phyloP scores from a whole-genome alignment of 129 eudicot species.

The Pseudognaphalium luteoalbum region DNA sequence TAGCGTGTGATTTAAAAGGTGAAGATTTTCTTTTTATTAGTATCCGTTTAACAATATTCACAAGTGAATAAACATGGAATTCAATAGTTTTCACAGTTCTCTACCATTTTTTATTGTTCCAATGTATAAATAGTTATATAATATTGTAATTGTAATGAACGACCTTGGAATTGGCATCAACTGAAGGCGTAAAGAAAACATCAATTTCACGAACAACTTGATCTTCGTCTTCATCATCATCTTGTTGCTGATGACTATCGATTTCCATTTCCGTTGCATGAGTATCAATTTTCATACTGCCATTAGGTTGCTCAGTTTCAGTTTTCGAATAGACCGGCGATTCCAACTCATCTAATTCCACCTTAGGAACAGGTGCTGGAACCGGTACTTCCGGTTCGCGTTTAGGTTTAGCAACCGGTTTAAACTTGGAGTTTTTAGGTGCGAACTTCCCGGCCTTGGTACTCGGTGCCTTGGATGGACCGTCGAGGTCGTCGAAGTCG shows the following conservation, averaged over 20 bases:
- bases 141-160: neutral
- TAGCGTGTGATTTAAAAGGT: too few species aligned
- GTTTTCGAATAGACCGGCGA: constrained; percentile 13
- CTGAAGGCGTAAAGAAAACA: constrained; percentile 50
- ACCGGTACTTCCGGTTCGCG: constrained; percentile 39
- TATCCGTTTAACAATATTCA: too few species aligned
- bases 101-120: neutral
- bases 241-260: constrained; percentile 34
- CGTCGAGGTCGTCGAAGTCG: constrained; percentile 64
- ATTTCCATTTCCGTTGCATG: constrained; percentile 33
- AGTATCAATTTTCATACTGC: constrained; percentile 35
- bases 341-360: constrained; percentile 34
- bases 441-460: constrained; percentile 46
- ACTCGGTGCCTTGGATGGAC: constrained; percentile 38
- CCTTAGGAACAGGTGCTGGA: constrained; percentile 35
- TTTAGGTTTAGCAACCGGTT: constrained; percentile 48
- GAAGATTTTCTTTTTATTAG: too few species aligned
- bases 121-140: neutral
- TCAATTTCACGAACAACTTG: constrained; percentile 80
- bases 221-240: constrained; percentile 39
- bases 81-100: neutral
- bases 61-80: too few species aligned
- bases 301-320: constrained; percentile 19
- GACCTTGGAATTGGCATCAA: constrained; percentile 54
- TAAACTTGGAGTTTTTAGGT: constrained; percentile 62